A percentile compares a stretch with the other conserved stretches of the same genome.
These are phyloP conservation scores for Domatiomyces globalis DNA, from an alignment of 2,329 filamentous ascomycete genomes.

Conservation along the genomic window DNA sequence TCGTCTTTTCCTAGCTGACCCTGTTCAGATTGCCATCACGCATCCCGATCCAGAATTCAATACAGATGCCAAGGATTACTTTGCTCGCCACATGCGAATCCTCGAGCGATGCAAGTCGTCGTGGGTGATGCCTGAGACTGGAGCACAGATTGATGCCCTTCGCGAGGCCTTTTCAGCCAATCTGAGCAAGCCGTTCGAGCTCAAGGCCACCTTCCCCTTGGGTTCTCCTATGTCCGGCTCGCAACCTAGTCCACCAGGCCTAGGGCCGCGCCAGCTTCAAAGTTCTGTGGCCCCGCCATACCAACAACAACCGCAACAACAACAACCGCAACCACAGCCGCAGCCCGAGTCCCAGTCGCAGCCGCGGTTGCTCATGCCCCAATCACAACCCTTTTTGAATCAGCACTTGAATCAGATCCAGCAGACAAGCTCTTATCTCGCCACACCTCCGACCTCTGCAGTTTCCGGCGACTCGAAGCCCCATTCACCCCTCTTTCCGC, in stretches of 20 bases:
- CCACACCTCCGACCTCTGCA: conserved; percentile 62
- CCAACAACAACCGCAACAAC: conserved; percentile 20
- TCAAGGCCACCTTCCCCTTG: conserved; percentile 78
- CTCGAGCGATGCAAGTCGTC: conserved; percentile 69
- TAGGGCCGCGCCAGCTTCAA: conserved; percentile 30
- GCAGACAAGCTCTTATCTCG: conserved; percentile 10
- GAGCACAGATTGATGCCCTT: conserved; percentile 76
- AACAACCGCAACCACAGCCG: too few relatives aligned
- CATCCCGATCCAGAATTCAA: conserved; percentile 85
- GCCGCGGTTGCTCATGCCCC: conserved; percentile 2
- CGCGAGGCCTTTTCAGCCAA: conserved; percentile 86
- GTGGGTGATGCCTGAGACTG: conserved; percentile 81
- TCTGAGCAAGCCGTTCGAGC: conserved; percentile 66
- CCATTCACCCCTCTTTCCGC: conserved; percentile 41
- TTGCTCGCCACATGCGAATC: conserved; percentile 85
- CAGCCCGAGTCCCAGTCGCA: conserved; percentile 8
- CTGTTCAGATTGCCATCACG: conserved; percentile 65
- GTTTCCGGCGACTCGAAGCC: conserved; percentile 59
- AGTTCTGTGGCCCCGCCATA: neutral
- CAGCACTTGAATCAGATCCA: conserved; percentile 9
- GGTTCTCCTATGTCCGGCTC: conserved; percentile 57
- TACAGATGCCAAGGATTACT: conserved; percentile 71
- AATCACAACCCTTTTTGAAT: conserved; percentile 5
- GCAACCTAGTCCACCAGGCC: conserved; percentile 47
- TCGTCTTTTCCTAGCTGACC: conserved; percentile 12